Percentiles rank a stretch among this genome's conserved stretches.
Evolutionary conservation across 1,284 basidiomycete genomes (phyloP).

Genomic region (Cryptococcus sp.): DNA sequence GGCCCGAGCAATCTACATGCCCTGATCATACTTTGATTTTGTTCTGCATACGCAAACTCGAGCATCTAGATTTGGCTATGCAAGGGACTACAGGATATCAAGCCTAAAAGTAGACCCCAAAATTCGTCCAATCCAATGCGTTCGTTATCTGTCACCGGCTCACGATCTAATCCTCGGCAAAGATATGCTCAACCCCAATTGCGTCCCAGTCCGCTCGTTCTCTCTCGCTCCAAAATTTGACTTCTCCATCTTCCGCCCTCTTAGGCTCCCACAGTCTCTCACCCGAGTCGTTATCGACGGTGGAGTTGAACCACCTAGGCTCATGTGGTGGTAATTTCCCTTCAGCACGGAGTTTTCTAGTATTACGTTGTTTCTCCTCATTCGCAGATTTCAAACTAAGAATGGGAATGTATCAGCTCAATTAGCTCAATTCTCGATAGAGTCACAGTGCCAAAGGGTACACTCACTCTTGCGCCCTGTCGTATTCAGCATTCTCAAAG

Average conservation of each 20-base stretch:
- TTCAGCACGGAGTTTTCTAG: slow-evolving; percentile 72
- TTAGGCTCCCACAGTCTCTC: slow-evolving; percentile 81
- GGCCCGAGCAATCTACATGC: too few relatives aligned
- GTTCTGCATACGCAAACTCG: too few relatives aligned
- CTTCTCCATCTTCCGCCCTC: slow-evolving; percentile 55
- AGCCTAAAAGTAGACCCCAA: too few relatives aligned
- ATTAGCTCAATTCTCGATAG: neutral
- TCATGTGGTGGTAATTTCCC: slow-evolving; percentile 71
- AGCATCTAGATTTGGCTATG: too few relatives aligned
- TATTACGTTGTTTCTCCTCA: slow-evolving; percentile 84
- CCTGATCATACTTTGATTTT: too few relatives aligned
- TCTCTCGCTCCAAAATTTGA: slow-evolving; percentile 84
- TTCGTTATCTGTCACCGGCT: neutral
- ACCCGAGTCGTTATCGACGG: slow-evolving; percentile 78
- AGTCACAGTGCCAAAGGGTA: neutral
- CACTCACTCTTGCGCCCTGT: slow-evolving; percentile 71
- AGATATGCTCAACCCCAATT: slow-evolving; percentile 75
- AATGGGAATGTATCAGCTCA: neutral
- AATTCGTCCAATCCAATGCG: too few relatives aligned
- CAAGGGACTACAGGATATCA: too few relatives aligned
- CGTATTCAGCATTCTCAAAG: slow-evolving; percentile 91
- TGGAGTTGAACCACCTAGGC: slow-evolving; percentile 78
- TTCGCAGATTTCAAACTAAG: slow-evolving; percentile 71
- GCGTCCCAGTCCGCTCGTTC: slow-evolving; percentile 64
- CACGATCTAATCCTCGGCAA: slow-evolving; percentile 60